phyloP scores from a whole-genome alignment of 345 rosid genomes.

The Iberis pinnata region DNA sequence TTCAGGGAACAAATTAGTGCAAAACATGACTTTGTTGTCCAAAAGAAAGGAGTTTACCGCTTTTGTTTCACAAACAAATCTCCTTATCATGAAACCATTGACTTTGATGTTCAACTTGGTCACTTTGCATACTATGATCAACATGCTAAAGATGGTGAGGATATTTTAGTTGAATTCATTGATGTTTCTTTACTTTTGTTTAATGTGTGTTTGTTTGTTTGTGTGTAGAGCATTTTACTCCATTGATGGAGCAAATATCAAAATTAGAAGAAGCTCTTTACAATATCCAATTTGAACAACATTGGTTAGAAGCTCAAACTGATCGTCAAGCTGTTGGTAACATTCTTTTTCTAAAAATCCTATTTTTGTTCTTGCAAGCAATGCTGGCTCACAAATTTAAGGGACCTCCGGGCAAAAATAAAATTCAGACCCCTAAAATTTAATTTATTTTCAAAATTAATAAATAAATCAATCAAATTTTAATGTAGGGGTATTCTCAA shows the following conservation, averaged over 20 bases:
- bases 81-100: constrained; percentile 63
- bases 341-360: neutral
- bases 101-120: constrained; percentile 58
- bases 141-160: constrained; percentile 63
- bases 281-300: constrained; percentile 72
- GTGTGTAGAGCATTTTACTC: constrained; percentile 53
- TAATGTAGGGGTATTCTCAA: too few relatives aligned
- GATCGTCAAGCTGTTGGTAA: constrained; percentile 62
- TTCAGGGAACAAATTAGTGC: constrained; percentile 52
- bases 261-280: constrained; percentile 61
- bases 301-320: constrained; percentile 76
- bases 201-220: neutral
- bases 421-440: too few relatives aligned
- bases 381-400: too few relatives aligned
- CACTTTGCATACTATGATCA: constrained; percentile 54
- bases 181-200: too few relatives aligned
- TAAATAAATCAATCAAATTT: too few relatives aligned
- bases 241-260: constrained; percentile 54
- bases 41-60: constrained; percentile 49
- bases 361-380: too few relatives aligned
- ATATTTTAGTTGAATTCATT: too few relatives aligned
- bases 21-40: constrained; percentile 52
- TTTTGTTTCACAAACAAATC: constrained; percentile 71
- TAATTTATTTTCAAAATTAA: too few relatives aligned
- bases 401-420: too few relatives aligned